These are phyloP conservation scores for Nannochloropsis salina DNA, from an alignment of 108 stramenopile species.

Conservation along the genomic window DNA sequence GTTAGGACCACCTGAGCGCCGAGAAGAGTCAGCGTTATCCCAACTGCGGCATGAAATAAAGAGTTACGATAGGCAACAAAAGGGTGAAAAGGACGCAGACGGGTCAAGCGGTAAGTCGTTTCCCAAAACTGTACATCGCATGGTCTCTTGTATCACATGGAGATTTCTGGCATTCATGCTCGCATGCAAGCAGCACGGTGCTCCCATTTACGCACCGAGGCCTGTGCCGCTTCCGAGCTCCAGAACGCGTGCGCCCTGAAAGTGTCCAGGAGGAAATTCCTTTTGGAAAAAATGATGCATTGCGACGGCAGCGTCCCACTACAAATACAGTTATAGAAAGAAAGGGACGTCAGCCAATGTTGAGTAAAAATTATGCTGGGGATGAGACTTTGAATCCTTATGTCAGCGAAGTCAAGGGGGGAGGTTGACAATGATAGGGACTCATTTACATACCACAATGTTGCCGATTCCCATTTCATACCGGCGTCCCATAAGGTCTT, in stretches of 20 bases:
- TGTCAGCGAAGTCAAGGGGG: neutral
- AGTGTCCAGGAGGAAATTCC: neutral
- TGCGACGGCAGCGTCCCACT: constrained; percentile 8
- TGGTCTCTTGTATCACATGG: no score
- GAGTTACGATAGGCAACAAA: neutral
- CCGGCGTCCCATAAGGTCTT: neutral
- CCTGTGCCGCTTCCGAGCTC: constrained; percentile 14
- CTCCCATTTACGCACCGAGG: neutral
- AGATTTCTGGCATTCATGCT: no score
- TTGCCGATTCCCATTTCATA: constrained; percentile 15
- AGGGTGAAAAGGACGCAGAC: neutral
- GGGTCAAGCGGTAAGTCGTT: neutral
- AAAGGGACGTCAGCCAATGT: no score
- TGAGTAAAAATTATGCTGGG: neutral
- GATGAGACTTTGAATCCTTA: neutral
- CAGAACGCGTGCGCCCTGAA: neutral
- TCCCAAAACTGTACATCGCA: no score
- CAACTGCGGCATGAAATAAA: neutral
- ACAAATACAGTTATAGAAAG: neutral
- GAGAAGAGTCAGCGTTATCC: neutral
- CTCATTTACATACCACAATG: neutral
- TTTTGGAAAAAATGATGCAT: constrained; percentile 15
- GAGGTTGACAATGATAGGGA: neutral
- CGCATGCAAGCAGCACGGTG: neutral
- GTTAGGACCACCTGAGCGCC: constrained; percentile 5